A percentile compares a stretch with the other conserved stretches of the same genome.
Evolutionary conservation across 164 flowering plant genomes (phyloP).

Genomic region (Liriodendron chinense): DNA sequence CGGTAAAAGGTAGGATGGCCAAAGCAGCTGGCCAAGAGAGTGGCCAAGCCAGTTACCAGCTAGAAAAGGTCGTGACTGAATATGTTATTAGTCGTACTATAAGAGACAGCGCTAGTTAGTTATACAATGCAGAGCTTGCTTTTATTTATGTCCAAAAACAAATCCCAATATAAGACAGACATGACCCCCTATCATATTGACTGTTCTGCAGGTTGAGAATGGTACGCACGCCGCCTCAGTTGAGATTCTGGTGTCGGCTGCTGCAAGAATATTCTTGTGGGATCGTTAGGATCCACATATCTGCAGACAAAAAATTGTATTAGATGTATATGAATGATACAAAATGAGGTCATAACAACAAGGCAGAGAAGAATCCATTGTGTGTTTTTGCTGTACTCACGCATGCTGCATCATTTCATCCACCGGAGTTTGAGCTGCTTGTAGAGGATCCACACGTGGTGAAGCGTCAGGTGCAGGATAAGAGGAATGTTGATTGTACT

Average conservation of each 20-base stretch:
- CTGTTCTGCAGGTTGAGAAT: constrained; percentile 42
- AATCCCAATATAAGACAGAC: background rate
- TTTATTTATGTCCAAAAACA: too few species aligned
- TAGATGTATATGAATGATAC: too few species aligned
- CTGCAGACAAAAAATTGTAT: constrained; percentile 36
- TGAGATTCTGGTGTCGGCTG: constrained; percentile 75
- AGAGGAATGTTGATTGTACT: constrained; percentile 44
- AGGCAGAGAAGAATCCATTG: background rate
- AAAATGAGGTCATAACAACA: background rate
- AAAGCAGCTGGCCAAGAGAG: too few species aligned
- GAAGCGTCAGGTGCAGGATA: constrained; percentile 20
- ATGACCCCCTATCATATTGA: constrained; percentile 3
- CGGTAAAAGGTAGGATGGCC: too few species aligned
- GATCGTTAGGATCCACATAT: constrained; percentile 96
- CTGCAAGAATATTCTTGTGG: constrained; percentile 85
- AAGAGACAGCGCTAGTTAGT: too few species aligned
- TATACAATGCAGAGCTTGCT: too few species aligned
- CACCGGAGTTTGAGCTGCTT: constrained; percentile 89
- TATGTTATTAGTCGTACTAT: too few species aligned
- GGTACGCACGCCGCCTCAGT: constrained; percentile 83
- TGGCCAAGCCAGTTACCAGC: too few species aligned
- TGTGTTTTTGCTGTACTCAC: constrained; percentile 44
- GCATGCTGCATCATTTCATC: constrained; percentile 99
- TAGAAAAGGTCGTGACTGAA: too few species aligned
- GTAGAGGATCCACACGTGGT: constrained; percentile 72